phyloP scores from a whole-genome alignment of 495 filamentous ascomycete genomes.

The Hyaloscypha bicolor region DNA sequence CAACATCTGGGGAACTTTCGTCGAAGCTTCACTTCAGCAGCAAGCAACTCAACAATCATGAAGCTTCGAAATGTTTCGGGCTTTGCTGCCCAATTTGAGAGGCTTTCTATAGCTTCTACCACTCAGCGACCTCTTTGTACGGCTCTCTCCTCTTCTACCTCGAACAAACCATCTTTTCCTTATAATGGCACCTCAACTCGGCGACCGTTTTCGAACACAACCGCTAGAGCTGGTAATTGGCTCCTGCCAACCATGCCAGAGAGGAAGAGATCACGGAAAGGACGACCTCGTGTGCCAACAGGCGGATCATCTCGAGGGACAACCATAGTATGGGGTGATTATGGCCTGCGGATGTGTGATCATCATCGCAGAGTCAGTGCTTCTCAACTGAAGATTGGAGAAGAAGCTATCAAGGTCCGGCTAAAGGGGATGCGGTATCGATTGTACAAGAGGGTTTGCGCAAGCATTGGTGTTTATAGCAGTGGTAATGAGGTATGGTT shows the following conservation, averaged over 20 bases:
- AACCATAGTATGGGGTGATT: conserved; percentile 95
- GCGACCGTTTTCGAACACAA: conserved; percentile 69
- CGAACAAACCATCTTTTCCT: not conserved
- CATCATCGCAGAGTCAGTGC: conserved; percentile 90
- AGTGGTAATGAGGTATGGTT: conserved; percentile 82
- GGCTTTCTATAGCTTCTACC: conserved; percentile 23
- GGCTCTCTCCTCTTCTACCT: not conserved
- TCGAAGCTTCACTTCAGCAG: conserved; percentile 14
- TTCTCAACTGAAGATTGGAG: conserved; percentile 81
- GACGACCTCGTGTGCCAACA: conserved; percentile 82
- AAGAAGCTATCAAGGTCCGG: conserved; percentile 87
- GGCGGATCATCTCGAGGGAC: conserved; percentile 91
- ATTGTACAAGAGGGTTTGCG: conserved; percentile 85
- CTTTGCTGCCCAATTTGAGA: conserved; percentile 32
- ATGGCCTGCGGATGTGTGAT: conserved; percentile 90
- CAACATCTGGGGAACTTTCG: conserved; percentile 1
- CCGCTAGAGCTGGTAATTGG: conserved; percentile 66
- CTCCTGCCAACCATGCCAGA: conserved; percentile 76
- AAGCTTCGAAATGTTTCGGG: conserved; percentile 26
- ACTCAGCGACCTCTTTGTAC: conserved; percentile 17
- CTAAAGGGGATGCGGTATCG: conserved; percentile 91
- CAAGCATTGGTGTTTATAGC: conserved; percentile 92
- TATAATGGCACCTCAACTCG: conserved; percentile 20
- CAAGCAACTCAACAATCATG: conserved; percentile 23
- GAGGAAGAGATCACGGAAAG: conserved; percentile 85